Evolutionary conservation across 2,329 filamentous ascomycete genomes (phyloP).

Genomic region (Neospermospora avenae): DNA sequence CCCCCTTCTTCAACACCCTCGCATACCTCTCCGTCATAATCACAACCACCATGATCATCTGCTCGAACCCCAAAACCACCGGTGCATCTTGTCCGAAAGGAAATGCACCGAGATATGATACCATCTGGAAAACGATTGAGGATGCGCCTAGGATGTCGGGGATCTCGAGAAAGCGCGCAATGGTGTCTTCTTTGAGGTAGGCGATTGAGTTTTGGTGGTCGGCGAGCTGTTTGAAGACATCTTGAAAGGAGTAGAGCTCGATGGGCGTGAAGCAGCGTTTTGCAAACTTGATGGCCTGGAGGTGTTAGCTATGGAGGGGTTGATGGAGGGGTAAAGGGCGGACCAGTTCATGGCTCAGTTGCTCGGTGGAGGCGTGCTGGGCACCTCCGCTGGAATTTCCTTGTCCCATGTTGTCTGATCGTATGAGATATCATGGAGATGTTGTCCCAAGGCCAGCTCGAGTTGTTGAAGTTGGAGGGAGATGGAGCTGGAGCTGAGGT

Average conservation of each 20-base stretch:
- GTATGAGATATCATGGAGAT: not conserved
- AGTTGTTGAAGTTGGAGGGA: not conserved
- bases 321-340: slow-evolving; percentile 4
- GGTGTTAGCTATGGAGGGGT: slow-evolving; percentile 10
- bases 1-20: slow-evolving; percentile 57
- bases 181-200: slow-evolving; percentile 68
- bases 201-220: slow-evolving; percentile 58
- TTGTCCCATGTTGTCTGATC: slow-evolving; percentile 34
- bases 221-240: slow-evolving; percentile 68
- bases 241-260: slow-evolving; percentile 70
- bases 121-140: slow-evolving; percentile 67
- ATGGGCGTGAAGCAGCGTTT: slow-evolving; percentile 68
- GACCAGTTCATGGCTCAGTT: slow-evolving; percentile 36
- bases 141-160: slow-evolving; percentile 67
- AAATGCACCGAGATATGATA: slow-evolving; percentile 69
- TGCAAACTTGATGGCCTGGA: slow-evolving; percentile 60
- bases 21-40: slow-evolving; percentile 69
- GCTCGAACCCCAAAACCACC: slow-evolving; percentile 64
- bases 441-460: slow-evolving; percentile 21
- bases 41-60: slow-evolving; percentile 68
- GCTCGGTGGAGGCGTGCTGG: slow-evolving; percentile 30
- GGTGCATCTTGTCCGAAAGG: slow-evolving; percentile 70
- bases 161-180: slow-evolving; percentile 69
- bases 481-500: not conserved
- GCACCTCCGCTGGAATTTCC: slow-evolving; percentile 31